phyloP scores from a whole-genome alignment of 2,329 filamentous ascomycete genomes.

The Epichloe amarillans region DNA sequence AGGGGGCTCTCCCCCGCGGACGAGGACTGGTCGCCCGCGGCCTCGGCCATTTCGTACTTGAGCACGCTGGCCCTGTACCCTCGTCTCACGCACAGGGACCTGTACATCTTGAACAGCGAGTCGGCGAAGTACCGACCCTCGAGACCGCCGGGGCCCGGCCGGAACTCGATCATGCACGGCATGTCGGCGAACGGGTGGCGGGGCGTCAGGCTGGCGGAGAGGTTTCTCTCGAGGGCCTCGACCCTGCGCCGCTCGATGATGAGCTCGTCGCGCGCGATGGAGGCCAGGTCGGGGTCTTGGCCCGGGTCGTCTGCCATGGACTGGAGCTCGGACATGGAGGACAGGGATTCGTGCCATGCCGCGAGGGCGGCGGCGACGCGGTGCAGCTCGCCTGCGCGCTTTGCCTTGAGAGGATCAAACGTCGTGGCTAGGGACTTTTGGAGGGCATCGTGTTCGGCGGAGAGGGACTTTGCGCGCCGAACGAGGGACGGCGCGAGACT shows the following conservation, averaged over 20 bases:
- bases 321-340: slow-evolving; percentile 40
- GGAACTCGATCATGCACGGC: slow-evolving; percentile 82
- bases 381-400: slow-evolving; percentile 47
- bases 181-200: slow-evolving; percentile 81
- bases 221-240: slow-evolving; percentile 45
- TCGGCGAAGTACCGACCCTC: slow-evolving; percentile 87
- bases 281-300: slow-evolving; percentile 55
- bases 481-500: slow-evolving; percentile 42
- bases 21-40: slow-evolving; percentile 37
- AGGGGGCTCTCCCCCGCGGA: slow-evolving; percentile 58
- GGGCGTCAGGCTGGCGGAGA: slow-evolving; percentile 71
- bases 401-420: slow-evolving; percentile 45
- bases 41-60: slow-evolving; percentile 68
- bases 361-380: slow-evolving; percentile 42
- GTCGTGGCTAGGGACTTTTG: slow-evolving; percentile 33
- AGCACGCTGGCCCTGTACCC: slow-evolving; percentile 55
- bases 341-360: slow-evolving; percentile 42
- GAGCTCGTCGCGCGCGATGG: slow-evolving; percentile 73
- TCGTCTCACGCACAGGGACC: slow-evolving; percentile 56
- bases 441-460: slow-evolving; percentile 44
- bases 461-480: slow-evolving; percentile 42
- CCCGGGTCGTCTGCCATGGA: slow-evolving; percentile 31
- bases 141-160: slow-evolving; percentile 80
- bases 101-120: slow-evolving; percentile 83
- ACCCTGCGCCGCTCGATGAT: slow-evolving; percentile 49